Evolutionary conservation across 2,329 filamentous ascomycete genomes (phyloP).

Genomic region (Pyrenochaeta sp.): DNA sequence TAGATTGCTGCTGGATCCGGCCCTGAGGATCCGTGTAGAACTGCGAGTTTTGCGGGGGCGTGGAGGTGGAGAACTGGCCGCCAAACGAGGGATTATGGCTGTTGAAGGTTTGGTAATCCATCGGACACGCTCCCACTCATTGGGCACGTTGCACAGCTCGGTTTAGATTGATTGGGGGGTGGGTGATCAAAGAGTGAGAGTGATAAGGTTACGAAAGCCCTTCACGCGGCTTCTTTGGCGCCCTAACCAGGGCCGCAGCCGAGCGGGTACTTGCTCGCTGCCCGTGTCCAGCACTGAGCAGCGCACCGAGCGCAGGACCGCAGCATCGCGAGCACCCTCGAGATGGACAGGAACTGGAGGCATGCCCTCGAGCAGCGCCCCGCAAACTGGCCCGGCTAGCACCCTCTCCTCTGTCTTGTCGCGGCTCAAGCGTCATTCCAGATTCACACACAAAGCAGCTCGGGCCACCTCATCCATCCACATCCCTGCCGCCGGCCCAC

Average conservation of each 20-base stretch:
- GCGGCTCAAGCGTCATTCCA: slow-evolving; percentile 12
- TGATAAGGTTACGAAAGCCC: slow-evolving; percentile 33
- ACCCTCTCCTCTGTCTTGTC: slow-evolving; percentile 16
- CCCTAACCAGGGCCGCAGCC: slow-evolving; percentile 5
- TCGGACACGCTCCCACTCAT: slow-evolving; percentile 43
- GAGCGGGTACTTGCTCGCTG: slow-evolving; percentile 10
- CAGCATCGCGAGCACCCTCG: background rate
- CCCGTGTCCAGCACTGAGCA: no score
- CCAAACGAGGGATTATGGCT: slow-evolving; percentile 45
- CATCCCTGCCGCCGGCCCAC: slow-evolving; percentile 23
- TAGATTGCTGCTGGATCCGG: slow-evolving; percentile 46
- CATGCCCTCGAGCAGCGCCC: no score
- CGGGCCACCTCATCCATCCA: slow-evolving; percentile 14
- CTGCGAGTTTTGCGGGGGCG: slow-evolving; percentile 42
- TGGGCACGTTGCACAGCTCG: slow-evolving; percentile 48
- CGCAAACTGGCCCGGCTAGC: slow-evolving; percentile 7
- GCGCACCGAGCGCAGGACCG: no score
- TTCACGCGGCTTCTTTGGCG: slow-evolving; percentile 1
- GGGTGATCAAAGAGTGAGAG: slow-evolving; percentile 40
- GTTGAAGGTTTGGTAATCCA: slow-evolving; percentile 50
- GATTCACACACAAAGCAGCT: slow-evolving; percentile 19
- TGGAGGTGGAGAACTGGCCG: slow-evolving; percentile 40
- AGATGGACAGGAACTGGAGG: background rate
- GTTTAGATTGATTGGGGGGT: slow-evolving; percentile 48
- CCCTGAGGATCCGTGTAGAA: slow-evolving; percentile 42